phyloP scores from a whole-genome alignment of 768 basidiomycete species.

The Panellus pusillus region DNA sequence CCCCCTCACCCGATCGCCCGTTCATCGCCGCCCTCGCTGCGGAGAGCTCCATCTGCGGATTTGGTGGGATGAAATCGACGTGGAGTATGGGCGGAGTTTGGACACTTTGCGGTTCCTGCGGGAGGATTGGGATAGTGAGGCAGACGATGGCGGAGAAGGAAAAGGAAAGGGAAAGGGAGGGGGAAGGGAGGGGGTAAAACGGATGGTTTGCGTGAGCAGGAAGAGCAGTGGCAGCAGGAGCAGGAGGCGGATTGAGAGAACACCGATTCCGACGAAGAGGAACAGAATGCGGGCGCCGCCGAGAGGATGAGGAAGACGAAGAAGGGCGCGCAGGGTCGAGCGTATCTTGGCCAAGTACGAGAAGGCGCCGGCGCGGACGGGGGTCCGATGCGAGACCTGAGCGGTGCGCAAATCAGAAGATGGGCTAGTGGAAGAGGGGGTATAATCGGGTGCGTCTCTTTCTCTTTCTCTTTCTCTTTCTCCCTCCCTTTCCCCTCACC shows the following conservation, averaged over 20 bases:
- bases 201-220: no score
- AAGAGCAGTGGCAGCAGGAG: no score
- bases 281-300: constrained; percentile 57
- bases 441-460: constrained; percentile 75
- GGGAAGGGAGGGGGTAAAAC: no score
- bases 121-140: constrained; percentile 28
- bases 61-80: constrained; percentile 94
- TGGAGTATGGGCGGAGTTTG: constrained; percentile 76
- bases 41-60: constrained; percentile 75
- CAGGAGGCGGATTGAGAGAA: constrained; percentile 5
- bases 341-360: constrained; percentile 87
- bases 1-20: constrained; percentile 73
- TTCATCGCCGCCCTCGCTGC: constrained; percentile 78
- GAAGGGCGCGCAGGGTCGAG: constrained; percentile 70
- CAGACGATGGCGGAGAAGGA: constrained; percentile 23
- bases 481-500: no score
- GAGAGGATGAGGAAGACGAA: constrained; percentile 50
- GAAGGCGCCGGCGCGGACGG: constrained; percentile 74
- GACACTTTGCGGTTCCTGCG: constrained; percentile 69
- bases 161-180: constrained; percentile 61
- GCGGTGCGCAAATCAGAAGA: constrained; percentile 70
- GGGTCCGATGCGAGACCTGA: constrained; percentile 82
- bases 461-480: no score
- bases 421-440: constrained; percentile 87
- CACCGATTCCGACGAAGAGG: background rate